Conservation (phyloP, 495 filamentous ascomycete genomes). For the Hyaloscypha variabilis region DNA sequence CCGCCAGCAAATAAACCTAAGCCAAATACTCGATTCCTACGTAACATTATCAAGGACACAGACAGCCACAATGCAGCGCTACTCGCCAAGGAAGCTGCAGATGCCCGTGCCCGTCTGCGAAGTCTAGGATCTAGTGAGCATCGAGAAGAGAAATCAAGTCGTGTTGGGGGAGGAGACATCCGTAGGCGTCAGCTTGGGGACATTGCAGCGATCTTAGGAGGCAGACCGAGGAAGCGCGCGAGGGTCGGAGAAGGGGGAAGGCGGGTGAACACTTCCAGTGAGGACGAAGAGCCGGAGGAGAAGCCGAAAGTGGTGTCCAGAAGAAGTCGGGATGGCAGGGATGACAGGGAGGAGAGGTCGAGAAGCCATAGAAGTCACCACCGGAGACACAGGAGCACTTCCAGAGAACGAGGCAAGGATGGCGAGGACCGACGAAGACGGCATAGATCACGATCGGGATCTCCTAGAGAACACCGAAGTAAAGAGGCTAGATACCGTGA, state of each 20-base stretch:
- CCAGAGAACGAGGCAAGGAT: constrained; percentile 11
- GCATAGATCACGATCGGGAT: constrained; percentile 30
- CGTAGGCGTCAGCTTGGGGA: constrained; percentile 53
- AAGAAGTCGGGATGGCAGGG: constrained; percentile 18
- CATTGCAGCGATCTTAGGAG: constrained; percentile 53
- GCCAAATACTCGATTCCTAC: constrained; percentile 88
- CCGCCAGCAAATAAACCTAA: constrained; percentile 70
- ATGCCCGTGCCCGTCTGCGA: constrained; percentile 49
- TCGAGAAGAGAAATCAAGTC: constrained; percentile 40
- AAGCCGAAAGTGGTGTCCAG: constrained; percentile 18
- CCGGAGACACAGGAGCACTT: constrained; percentile 9
- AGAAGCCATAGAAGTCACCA: constrained; percentile 17
- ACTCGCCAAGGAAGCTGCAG: constrained; percentile 75
- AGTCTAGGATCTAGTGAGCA: constrained; percentile 39
- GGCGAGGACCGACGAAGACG: constrained; percentile 18
- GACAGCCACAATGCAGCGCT: constrained; percentile 89
- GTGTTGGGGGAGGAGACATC: constrained; percentile 41
- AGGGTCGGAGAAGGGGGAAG: constrained; percentile 25
- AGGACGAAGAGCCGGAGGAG: constrained; percentile 25
- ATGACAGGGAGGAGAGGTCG: constrained; percentile 19
- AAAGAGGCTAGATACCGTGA: constrained; percentile 35
- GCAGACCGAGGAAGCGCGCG: constrained; percentile 39
- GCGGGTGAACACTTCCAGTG: constrained; percentile 28
- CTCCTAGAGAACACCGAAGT: constrained; percentile 20
- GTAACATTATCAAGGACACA: constrained; percentile 85